phyloP scores from a whole-genome alignment of 1,284 basidiomycete genomes.

The Mycena sp. region DNA sequence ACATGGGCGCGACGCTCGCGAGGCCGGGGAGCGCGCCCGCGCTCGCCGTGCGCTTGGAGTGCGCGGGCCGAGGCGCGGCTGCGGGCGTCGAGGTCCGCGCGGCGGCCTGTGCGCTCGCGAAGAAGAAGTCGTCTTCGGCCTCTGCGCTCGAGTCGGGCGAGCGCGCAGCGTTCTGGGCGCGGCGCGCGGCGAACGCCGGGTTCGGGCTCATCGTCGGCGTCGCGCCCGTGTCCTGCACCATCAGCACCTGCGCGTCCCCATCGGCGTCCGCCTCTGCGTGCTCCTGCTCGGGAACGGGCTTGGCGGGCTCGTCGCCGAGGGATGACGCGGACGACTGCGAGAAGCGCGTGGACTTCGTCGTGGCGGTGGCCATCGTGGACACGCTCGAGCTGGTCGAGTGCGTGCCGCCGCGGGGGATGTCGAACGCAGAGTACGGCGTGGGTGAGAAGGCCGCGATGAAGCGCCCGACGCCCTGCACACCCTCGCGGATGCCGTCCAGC shows the following conservation, averaged over 20 bases:
- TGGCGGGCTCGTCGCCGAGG: constrained; percentile 9
- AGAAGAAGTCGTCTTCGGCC: constrained; percentile 26
- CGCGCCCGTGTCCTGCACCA: constrained; percentile 55
- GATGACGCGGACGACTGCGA: constrained; percentile 56
- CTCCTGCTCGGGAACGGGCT: no score
- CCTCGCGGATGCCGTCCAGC: constrained; percentile 69
- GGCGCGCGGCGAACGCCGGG: constrained; percentile 42
- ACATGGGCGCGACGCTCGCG: constrained; percentile 40
- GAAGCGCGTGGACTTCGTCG: constrained; percentile 45
- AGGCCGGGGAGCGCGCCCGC: constrained; percentile 21
- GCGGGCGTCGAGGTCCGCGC: not conserved
- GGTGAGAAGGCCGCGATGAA: constrained; percentile 46
- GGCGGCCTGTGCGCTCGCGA: constrained; percentile 5
- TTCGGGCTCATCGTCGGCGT: constrained; percentile 56
- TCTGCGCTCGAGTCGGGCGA: constrained; percentile 25
- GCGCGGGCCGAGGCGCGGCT: not conserved
- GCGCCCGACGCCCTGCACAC: constrained; percentile 67
- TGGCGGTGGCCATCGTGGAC: constrained; percentile 38
- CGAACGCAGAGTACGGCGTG: constrained; percentile 5
- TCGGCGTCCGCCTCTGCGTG: not conserved
- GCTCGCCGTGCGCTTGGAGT: not conserved
- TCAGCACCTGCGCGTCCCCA: constrained; percentile 43
- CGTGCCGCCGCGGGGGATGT: constrained; percentile 6
- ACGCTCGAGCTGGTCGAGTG: constrained; percentile 40
- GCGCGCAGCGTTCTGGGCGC: constrained; percentile 27